Base-by-base conservation (phyloP, 2,329 filamentous ascomycete genomes). In the Xylariaceae sp. region DNA sequence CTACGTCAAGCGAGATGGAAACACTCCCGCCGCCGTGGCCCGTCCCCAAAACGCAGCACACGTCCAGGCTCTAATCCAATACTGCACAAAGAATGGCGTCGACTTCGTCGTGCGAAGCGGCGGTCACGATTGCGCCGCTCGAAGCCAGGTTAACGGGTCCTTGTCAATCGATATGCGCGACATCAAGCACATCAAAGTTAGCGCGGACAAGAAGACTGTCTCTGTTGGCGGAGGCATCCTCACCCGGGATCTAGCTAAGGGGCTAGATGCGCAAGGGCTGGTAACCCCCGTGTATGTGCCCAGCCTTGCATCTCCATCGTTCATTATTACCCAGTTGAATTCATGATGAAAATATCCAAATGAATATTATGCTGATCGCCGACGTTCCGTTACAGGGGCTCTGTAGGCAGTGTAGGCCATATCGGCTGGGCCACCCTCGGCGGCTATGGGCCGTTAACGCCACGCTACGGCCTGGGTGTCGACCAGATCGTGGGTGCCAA, bases 121-220 rank as follows among this genome's bases (percentile, higher is more conserved):
- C 7, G 70, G 70, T 0, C 68, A 72, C 57, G 67, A 71, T 47
- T 58, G 67, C 34, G 65, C 59, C 22, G 67, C 68, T 1, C 55
- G 62, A 2, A 65, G 61, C 15, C 60, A 64, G 19, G 59, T 63
- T 1, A 43, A 64, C 1, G 65, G 57, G 18, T 64, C 66, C 4
- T 39, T 74, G n/a, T 65, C 62, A 1, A 69, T 74, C 29, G 71
- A 74, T 47, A 57, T 74, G 62, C 68, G 71, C 21, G 68, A 68
- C 43, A 65, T 74, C 26, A 55, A 63, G n/a, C 56, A 61, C 15
- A 62, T 73, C 13, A 18, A 63, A 0, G 57, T 73, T 9, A 29
- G 41, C 10, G 61, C 59, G 22, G 49, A 51, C 1, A 60, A 62
- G 12, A 59, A 56, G 40, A 67, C 67, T 4, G 72, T 67, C 1